phyloP scores from a whole-genome alignment of 1,284 basidiomycete genomes.

The Peniophora sp. region DNA sequence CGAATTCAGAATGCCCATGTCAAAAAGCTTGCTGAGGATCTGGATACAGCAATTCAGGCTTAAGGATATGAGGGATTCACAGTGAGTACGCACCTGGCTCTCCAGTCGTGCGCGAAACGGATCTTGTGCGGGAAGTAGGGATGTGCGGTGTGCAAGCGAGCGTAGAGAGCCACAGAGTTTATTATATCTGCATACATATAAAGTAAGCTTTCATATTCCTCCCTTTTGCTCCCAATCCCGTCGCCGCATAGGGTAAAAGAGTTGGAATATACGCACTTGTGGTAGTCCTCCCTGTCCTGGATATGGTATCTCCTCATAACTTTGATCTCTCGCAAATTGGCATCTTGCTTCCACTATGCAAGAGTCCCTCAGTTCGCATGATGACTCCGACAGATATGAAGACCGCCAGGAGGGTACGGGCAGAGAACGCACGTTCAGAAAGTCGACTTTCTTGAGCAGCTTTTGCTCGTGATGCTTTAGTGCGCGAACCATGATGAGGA shows the following conservation, averaged over 20 bases:
- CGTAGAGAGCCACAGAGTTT: slow-evolving; percentile 87
- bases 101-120: slow-evolving; percentile 86
- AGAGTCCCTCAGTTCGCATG: slow-evolving; percentile 5
- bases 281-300: slow-evolving; percentile 92
- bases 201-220: too few relatives aligned
- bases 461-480: slow-evolving; percentile 94
- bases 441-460: slow-evolving; percentile 92
- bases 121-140: slow-evolving; percentile 85
- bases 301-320: slow-evolving; percentile 96
- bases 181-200: slow-evolving; percentile 67
- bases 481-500: slow-evolving; percentile 69
- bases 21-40: slow-evolving; percentile 92
- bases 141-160: slow-evolving; percentile 81
- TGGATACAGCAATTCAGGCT: slow-evolving; percentile 25
- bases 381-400: background rate
- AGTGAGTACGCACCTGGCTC: slow-evolving; percentile 24
- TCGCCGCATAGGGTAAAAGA: too few relatives aligned
- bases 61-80: too few relatives aligned
- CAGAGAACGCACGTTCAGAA: slow-evolving; percentile 65
- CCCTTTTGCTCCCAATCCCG: too few relatives aligned
- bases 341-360: slow-evolving; percentile 92
- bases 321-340: slow-evolving; percentile 85
- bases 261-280: slow-evolving; percentile 54
- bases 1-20: slow-evolving; percentile 87
- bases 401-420: too few relatives aligned